Conservation (phyloP, 129 eudicot species). For the Rutidosis leptorrhynchoides region DNA sequence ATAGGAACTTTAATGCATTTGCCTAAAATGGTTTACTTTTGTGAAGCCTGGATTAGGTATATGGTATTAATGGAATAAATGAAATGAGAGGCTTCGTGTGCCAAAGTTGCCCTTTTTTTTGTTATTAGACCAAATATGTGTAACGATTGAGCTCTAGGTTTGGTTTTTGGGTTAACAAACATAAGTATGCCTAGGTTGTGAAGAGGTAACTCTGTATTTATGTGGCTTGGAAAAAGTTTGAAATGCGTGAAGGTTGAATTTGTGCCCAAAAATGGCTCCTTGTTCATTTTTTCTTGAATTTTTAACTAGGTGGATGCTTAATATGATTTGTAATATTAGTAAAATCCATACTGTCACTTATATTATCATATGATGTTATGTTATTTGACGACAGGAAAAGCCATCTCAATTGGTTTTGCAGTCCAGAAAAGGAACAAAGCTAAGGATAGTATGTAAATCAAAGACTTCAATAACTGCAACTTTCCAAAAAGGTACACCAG, state of each 20-base stretch:
- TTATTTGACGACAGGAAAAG: slow-evolving; percentile 12
- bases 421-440: slow-evolving; percentile 23
- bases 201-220: not conserved
- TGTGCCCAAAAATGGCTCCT: not conserved
- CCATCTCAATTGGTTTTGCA: slow-evolving; percentile 6
- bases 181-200: not conserved
- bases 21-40: not conserved
- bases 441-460: slow-evolving; percentile 21
- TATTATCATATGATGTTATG: not conserved
- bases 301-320: not conserved
- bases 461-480: slow-evolving; percentile 19
- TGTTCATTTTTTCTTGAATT: not conserved
- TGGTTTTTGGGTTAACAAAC: too few relatives aligned
- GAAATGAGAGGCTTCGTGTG: slow-evolving; percentile 7
- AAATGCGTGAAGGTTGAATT: not conserved
- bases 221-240: not conserved
- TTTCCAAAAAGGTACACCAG: slow-evolving; percentile 24
- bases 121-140: not conserved
- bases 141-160: not conserved
- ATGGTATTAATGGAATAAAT: not conserved
- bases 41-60: not conserved
- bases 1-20: not conserved
- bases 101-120: slow-evolving; percentile 6
- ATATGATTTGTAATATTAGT: not conserved
- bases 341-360: not conserved